Percentiles rank a stretch among this genome's conserved stretches.
Conservation (phyloP, 345 rosid genomes). For the Jatropha curcas region DNA sequence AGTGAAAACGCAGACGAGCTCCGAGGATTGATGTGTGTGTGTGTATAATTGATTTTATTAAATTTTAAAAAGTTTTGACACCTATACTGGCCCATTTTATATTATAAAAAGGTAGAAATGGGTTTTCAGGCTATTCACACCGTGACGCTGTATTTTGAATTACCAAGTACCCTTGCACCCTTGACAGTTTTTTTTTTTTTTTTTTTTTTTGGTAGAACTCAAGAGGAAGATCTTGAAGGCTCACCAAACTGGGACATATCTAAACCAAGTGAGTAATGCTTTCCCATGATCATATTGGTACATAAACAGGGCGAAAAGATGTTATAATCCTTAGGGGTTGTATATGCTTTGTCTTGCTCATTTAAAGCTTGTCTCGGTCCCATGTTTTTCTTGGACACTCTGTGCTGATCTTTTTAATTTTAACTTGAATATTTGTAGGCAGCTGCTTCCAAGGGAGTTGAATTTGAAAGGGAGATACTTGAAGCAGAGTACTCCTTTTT, state of each 20-base stretch:
- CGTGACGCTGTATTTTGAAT: no score
- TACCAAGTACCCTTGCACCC: no score
- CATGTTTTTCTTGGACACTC: conserved; percentile 6
- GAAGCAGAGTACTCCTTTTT: conserved; percentile 72
- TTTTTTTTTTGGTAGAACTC: conserved; percentile 49
- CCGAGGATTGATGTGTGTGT: no score
- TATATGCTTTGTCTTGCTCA: conserved; percentile 2
- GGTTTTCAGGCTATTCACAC: no score
- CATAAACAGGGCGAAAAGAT: background rate
- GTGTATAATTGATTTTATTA: no score
- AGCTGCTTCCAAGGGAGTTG: conserved; percentile 62
- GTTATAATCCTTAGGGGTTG: background rate
- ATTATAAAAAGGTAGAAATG: no score
- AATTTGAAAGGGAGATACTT: conserved; percentile 67
- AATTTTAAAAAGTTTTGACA: no score
- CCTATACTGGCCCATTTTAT: no score
- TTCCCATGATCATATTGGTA: conserved; percentile 4
- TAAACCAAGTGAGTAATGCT: conserved; percentile 53
- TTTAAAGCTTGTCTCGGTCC: background rate
- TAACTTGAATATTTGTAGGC: conserved; percentile 41
- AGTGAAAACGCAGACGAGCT: no score
- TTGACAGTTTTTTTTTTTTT: no score
- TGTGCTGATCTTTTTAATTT: conserved; percentile 18
- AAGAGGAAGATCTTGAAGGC: conserved; percentile 52
- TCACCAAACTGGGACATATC: conserved; percentile 40